Evolutionary conservation across 257 asterid genomes (phyloP), one percentile per base, ranked within the genome.

Genomic region (Przewalskia tangutica): DNA sequence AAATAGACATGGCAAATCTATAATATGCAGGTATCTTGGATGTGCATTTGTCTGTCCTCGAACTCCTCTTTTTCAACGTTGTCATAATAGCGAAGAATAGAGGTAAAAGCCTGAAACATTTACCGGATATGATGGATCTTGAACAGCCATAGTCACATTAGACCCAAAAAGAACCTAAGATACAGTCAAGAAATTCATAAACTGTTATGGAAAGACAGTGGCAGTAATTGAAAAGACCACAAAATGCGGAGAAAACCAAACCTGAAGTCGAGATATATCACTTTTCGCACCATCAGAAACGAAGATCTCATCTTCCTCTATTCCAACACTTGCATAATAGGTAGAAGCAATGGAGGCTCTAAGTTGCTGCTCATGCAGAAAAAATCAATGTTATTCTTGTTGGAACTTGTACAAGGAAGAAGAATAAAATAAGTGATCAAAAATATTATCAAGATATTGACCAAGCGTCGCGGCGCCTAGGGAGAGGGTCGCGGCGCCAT

Each of bases 251-350:
- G 62, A 6, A 84, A 65, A 65, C 32, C 82, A 80, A 77, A 96
- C 99, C 97, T 96, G 98, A 81, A 94, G 94, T 82, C 98, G 94
- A 77, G 98, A 96, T 88, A 96, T 94, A 86, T 96, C 99, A 86
- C 99, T 94, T 85, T 96, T 96, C 50, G 99, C 99, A 56, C 99
- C 99, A 89, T 96, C 98, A 18, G 99, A 96, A 54, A 94, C 98
- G 79, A 96, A 96, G 81, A 96, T 91, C 89, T 96, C 99, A 83
- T 90, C 92, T 87, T 87, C 97, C 81, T 91, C 97, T 60, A 94
- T 86, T 82, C 97, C 99, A 85, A 93, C 94, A 87, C 89, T 88
- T n/a, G 89, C 88, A 83, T 96, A 94, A 86, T 89, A 92, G 51
- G 93, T 90, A 81, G 95, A 86, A 84, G 98, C 98, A 89, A 96